Evolutionary conservation across 805 yeast species (phyloP).

Genomic region (Spathaspora sp.): DNA sequence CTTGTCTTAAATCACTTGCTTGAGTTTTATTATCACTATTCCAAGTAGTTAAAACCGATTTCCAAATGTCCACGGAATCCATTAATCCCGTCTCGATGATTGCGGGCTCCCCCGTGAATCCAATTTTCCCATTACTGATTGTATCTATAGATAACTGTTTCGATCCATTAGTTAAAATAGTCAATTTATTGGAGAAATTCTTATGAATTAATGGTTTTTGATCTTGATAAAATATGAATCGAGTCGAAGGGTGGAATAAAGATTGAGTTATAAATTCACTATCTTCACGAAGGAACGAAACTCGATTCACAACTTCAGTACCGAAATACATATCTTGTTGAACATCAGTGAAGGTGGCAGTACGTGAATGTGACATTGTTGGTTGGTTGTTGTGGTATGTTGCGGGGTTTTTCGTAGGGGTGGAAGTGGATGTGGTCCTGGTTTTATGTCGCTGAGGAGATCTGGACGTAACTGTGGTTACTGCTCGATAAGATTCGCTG

Average conservation of each 20-base stretch:
- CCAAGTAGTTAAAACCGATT: constrained; percentile 17
- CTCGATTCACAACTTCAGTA: constrained; percentile 56
- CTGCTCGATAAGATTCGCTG: background rate
- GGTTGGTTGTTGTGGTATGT: background rate
- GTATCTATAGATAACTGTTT: constrained; percentile 19
- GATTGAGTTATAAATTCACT: constrained; percentile 46
- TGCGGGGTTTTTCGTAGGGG: background rate
- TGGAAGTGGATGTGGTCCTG: background rate
- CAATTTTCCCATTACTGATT: background rate
- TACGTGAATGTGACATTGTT: background rate
- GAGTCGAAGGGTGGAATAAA: constrained; percentile 41
- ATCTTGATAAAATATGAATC: constrained; percentile 42
- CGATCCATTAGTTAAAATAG: constrained; percentile 33
- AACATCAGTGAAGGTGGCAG: background rate
- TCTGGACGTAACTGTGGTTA: background rate
- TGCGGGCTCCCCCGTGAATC: constrained; percentile 3
- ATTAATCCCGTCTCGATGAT: constrained; percentile 4
- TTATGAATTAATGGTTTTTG: constrained; percentile 31
- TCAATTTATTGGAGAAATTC: constrained; percentile 24
- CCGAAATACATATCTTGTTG: constrained; percentile 36
- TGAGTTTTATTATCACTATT: constrained; percentile 28
- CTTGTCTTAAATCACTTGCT: constrained; percentile 37
- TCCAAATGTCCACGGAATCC: constrained; percentile 10
- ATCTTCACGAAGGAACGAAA: constrained; percentile 61
- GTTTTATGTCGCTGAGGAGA: background rate